Conservation (phyloP, 306 rosid genomes). For the Acacia confusa region DNA sequence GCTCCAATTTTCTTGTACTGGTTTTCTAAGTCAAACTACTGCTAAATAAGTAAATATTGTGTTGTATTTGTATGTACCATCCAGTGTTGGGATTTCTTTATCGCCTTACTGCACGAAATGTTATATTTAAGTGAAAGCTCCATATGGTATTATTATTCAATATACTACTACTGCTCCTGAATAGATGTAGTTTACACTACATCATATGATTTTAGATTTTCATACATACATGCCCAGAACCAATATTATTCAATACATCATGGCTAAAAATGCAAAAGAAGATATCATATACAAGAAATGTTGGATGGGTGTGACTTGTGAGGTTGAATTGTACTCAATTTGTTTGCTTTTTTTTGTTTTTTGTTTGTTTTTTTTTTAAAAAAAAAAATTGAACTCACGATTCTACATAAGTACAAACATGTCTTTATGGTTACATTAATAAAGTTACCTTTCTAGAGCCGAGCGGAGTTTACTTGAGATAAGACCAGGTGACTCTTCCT, state of each 20-base stretch:
- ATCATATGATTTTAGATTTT: too few relatives aligned
- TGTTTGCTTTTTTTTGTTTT: too few relatives aligned
- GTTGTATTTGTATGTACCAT: background rate
- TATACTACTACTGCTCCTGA: background rate
- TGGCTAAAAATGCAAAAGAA: background rate
- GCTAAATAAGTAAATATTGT: background rate
- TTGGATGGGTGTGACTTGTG: too few relatives aligned
- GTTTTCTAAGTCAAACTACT: background rate
- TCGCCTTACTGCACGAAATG: background rate
- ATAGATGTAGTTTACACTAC: too few relatives aligned
- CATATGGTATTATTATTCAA: background rate
- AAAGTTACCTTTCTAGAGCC: too few relatives aligned
- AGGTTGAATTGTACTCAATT: too few relatives aligned
- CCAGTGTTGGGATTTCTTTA: background rate
- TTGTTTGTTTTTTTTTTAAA: too few relatives aligned
- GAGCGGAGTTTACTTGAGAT: too few relatives aligned
- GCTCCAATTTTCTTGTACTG: background rate
- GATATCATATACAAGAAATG: too few relatives aligned
- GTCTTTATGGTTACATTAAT: background rate
- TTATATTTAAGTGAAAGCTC: background rate
- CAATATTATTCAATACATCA: background rate
- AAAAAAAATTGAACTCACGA: background rate
- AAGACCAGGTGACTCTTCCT: too few relatives aligned
- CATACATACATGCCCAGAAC: background rate
- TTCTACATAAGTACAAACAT: background rate